Percentiles rank a stretch among this genome's conserved stretches.
Evolutionary conservation across 352 stramenopile species (phyloP).

Genomic region (Pythium sp.): DNA sequence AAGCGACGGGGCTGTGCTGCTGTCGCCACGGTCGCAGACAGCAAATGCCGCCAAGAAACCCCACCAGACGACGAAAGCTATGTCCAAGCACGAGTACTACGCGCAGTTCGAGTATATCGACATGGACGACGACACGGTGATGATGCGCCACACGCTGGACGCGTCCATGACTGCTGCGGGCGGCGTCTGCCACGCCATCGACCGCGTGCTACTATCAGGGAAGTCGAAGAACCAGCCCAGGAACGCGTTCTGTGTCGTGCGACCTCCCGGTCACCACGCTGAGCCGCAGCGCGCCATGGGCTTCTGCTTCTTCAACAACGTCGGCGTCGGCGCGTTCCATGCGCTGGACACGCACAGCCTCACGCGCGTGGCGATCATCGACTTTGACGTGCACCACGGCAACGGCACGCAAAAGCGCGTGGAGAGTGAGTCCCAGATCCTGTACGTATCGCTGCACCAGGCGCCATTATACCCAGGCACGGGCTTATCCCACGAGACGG

Average conservation of each 20-base stretch:
- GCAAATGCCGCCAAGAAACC: conserved; percentile 4
- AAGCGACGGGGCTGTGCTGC: background rate
- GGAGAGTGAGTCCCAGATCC: conserved; percentile 25
- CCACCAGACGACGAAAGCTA: conserved; percentile 20
- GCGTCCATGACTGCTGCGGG: conserved; percentile 69
- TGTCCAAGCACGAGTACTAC: conserved; percentile 48
- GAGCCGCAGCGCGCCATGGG: conserved; percentile 50
- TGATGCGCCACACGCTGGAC: conserved; percentile 66
- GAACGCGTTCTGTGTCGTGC: conserved; percentile 90
- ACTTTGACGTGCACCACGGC: conserved; percentile 85
- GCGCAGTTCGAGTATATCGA: conserved; percentile 63
- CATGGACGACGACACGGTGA: conserved; percentile 61
- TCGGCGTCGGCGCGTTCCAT: conserved; percentile 92
- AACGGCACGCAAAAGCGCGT: conserved; percentile 75
- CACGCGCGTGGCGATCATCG: conserved; percentile 54
- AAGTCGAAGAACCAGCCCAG: background rate
- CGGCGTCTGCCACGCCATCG: conserved; percentile 75
- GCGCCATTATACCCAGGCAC: conserved; percentile 46
- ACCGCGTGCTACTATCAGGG: conserved; percentile 38
- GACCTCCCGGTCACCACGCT: conserved; percentile 61
- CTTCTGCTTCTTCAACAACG: conserved; percentile 97
- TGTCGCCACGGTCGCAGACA: conserved; percentile 6
- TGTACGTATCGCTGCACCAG: conserved; percentile 62
- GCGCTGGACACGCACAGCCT: conserved; percentile 70
- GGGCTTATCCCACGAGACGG: conserved; percentile 34